phyloP scores from a whole-genome alignment of 2,329 filamentous ascomycete genomes.

The Alternaria incomplexa region DNA sequence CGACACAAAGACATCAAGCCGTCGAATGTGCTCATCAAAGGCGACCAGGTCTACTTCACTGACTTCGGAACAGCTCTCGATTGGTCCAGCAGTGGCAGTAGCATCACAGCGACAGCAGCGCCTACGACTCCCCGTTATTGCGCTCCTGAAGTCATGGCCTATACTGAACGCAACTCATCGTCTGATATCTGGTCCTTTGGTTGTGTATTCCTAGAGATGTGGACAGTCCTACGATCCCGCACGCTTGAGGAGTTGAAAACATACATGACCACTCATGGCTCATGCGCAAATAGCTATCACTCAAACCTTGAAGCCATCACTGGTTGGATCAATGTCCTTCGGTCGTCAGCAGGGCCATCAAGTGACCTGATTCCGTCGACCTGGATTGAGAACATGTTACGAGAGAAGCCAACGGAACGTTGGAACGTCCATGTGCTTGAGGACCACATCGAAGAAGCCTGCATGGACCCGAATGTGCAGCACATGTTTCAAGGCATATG shows the following conservation, averaged over 20 bases:
- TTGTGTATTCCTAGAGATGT: constrained; percentile 27
- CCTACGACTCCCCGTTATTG: constrained; percentile 24
- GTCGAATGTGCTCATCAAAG: constrained; percentile 18
- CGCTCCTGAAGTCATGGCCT: constrained; percentile 26
- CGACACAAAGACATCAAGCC: constrained; percentile 31
- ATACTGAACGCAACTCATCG: constrained; percentile 13
- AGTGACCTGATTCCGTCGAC: neutral
- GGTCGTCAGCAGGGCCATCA: neutral
- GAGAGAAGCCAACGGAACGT: neutral
- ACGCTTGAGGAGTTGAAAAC: neutral
- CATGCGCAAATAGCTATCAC: neutral
- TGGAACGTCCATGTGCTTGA: neutral
- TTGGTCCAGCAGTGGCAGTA: constrained; percentile 16
- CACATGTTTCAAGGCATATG: neutral
- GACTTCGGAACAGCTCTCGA: constrained; percentile 25
- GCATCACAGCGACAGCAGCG: constrained; percentile 15
- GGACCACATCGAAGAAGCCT: neutral
- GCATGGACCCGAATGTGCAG: neutral
- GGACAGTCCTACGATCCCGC: constrained; percentile 14
- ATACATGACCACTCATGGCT: neutral
- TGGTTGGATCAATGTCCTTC: neutral
- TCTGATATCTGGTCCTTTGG: constrained; percentile 34
- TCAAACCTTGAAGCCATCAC: neutral
- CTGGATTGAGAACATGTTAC: neutral
- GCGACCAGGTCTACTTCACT: constrained; percentile 18